These are phyloP conservation scores for Neopestalotiopsis sp. DNA, from an alignment of 2,329 filamentous ascomycete species.

Conservation along the genomic window DNA sequence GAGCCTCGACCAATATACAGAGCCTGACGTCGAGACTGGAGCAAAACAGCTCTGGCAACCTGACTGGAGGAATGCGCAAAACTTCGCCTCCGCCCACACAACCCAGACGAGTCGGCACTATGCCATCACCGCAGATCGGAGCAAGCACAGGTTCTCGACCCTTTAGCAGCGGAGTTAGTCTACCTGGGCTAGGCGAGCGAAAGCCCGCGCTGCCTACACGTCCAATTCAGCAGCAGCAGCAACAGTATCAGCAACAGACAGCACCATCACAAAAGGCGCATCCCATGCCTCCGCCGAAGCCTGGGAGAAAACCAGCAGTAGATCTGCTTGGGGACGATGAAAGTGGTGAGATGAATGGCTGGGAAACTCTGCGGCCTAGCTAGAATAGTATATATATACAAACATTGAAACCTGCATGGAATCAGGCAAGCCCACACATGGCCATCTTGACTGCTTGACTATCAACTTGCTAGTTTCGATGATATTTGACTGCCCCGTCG, in stretches of 20 bases:
- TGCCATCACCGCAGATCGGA: neutral
- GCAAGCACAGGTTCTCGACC: slow-evolving; percentile 5
- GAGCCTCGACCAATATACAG: slow-evolving; percentile 33
- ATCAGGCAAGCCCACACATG: neutral
- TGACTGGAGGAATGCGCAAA: slow-evolving; percentile 37
- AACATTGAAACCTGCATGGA: neutral
- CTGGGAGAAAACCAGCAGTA: slow-evolving; percentile 39
- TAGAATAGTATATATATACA: neutral
- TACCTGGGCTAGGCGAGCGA: slow-evolving; percentile 36
- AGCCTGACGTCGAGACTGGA: slow-evolving; percentile 36
- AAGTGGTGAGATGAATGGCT: slow-evolving; percentile 53
- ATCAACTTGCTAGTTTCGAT: no score
- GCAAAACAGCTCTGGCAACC: slow-evolving; percentile 27
- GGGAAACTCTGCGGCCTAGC: slow-evolving; percentile 61
- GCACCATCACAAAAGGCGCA: slow-evolving; percentile 19
- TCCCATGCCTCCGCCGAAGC: slow-evolving; percentile 29
- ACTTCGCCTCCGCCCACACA: slow-evolving; percentile 21
- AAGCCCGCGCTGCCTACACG: slow-evolving; percentile 34
- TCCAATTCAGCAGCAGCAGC: slow-evolving; percentile 28
- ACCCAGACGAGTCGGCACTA: slow-evolving; percentile 18
- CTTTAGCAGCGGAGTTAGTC: slow-evolving; percentile 28
- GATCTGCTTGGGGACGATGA: slow-evolving; percentile 55
- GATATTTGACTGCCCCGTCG: no score
- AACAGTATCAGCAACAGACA: neutral
- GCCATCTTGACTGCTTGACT: no score